Conservation (phyloP, 257 asterid species). For the Nicotiana otophora region DNA sequence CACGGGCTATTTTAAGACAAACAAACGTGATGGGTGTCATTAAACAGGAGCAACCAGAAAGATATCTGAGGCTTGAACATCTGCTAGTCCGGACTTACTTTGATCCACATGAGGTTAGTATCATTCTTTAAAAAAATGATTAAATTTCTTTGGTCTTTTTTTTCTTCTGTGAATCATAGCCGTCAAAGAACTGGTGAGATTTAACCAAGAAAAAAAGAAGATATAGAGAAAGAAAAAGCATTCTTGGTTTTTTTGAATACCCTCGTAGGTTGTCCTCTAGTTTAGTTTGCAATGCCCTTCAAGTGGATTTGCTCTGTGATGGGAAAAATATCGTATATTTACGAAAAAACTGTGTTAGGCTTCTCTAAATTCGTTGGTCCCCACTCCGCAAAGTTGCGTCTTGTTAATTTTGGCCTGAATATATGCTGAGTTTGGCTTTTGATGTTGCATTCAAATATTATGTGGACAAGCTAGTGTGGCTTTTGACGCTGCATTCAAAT, state of each 20-base stretch:
- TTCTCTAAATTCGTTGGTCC: background rate
- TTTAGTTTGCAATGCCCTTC: background rate
- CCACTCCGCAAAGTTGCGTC: background rate
- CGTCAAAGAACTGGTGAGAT: background rate
- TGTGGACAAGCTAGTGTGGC: background rate
- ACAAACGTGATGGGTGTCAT: conserved; percentile 98
- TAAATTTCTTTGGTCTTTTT: background rate
- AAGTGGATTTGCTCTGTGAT: background rate
- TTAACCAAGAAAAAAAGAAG: background rate
- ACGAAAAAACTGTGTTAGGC: background rate
- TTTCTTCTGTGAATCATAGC: background rate
- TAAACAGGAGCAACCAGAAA: conserved; percentile 96
- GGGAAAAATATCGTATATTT: background rate
- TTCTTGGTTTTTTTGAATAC: background rate
- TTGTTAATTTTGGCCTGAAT: background rate
- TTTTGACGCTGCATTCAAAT: background rate
- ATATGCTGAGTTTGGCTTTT: background rate
- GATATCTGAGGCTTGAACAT: conserved; percentile 92
- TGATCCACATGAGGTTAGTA: conserved; percentile 82
- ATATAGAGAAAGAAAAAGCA: background rate
- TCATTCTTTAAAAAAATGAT: background rate
- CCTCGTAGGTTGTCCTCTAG: background rate
- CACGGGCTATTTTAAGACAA: conserved; percentile 92
- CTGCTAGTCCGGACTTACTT: conserved; percentile 89
- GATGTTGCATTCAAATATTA: background rate